Percentiles rank a stretch among this genome's conserved stretches.
Evolutionary conservation across 2,329 filamentous ascomycete species (phyloP).

Genomic region (Monilinia fructigena): DNA sequence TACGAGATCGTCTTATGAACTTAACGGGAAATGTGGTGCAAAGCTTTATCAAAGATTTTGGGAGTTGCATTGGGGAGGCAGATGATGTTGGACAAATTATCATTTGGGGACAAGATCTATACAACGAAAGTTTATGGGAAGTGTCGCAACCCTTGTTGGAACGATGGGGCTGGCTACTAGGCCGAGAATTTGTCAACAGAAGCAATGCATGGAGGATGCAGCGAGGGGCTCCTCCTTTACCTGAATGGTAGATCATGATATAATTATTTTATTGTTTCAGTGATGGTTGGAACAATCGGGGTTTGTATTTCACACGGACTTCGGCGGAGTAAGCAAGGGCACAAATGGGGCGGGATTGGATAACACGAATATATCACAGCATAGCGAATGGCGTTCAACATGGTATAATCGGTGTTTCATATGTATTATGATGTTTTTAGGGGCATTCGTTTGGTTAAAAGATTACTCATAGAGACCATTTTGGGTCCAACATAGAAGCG

Average conservation of each 20-base stretch:
- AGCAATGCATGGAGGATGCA: slow-evolving; percentile 46
- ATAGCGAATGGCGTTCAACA: slow-evolving; percentile 20
- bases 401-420: not conserved
- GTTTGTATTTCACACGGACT: not conserved
- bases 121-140: slow-evolving; percentile 46
- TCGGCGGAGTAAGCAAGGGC: not conserved
- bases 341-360: not conserved
- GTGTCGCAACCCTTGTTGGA: slow-evolving; percentile 44
- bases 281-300: not conserved
- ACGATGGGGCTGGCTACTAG: slow-evolving; percentile 45
- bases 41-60: slow-evolving; percentile 43
- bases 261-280: not conserved
- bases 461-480: not conserved
- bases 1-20: slow-evolving; percentile 44
- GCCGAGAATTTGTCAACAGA: slow-evolving; percentile 42
- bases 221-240: slow-evolving; percentile 41
- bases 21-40: slow-evolving; percentile 42
- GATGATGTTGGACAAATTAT: slow-evolving; percentile 44
- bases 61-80: slow-evolving; percentile 41
- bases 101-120: slow-evolving; percentile 46
- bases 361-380: slow-evolving; percentile 2
- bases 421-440: not conserved
- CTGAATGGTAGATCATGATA: slow-evolving; percentile 37
- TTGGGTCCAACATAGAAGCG: not conserved
- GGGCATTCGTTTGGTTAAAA: not conserved